Evolutionary conservation across 352 stramenopile species (phyloP).

Genomic region (Phytopythium vexans): DNA sequence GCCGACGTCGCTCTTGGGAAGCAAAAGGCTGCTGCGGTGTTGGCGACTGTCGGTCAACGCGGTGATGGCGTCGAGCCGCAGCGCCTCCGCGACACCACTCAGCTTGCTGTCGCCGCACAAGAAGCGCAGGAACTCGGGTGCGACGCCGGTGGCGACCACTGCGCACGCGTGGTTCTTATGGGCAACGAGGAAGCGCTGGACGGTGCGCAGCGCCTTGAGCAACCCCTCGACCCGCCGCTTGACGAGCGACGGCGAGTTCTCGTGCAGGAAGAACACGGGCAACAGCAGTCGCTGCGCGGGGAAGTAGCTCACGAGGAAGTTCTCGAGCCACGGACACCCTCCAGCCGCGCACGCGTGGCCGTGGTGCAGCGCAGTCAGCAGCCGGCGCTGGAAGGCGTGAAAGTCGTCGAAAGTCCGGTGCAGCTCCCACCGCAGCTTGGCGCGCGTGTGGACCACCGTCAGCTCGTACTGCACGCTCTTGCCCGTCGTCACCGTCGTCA

Average conservation of each 20-base stretch:
- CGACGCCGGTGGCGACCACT: slow-evolving; percentile 18
- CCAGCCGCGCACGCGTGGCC: slow-evolving; percentile 40
- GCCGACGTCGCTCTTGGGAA: neutral
- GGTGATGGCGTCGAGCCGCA: neutral
- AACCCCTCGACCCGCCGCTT: slow-evolving; percentile 24
- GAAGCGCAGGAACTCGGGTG: slow-evolving; percentile 29
- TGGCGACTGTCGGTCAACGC: neutral
- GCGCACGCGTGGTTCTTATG: slow-evolving; percentile 32
- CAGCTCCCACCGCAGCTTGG: slow-evolving; percentile 21
- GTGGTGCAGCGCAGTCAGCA: slow-evolving; percentile 27
- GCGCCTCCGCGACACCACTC: neutral
- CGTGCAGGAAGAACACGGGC: slow-evolving; percentile 11
- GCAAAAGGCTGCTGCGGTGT: too few species aligned
- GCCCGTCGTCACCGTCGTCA: neutral
- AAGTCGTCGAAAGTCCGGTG: slow-evolving; percentile 45
- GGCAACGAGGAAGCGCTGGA: slow-evolving; percentile 33
- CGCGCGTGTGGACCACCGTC: slow-evolving; percentile 26
- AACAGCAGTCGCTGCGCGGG: slow-evolving; percentile 10
- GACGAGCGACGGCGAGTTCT: slow-evolving; percentile 12
- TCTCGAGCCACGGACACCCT: slow-evolving; percentile 46
- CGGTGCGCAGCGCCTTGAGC: slow-evolving; percentile 19
- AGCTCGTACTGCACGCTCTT: slow-evolving; percentile 34
- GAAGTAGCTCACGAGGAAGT: slow-evolving; percentile 33
- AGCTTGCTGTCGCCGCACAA: slow-evolving; percentile 16
- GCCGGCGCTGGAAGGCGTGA: slow-evolving; percentile 15